Evolutionary conservation across 2,329 filamentous ascomycete genomes (phyloP), one percentile per base, ranked within the genome.

Genomic region (Mycosphaerella arachidis): DNA sequence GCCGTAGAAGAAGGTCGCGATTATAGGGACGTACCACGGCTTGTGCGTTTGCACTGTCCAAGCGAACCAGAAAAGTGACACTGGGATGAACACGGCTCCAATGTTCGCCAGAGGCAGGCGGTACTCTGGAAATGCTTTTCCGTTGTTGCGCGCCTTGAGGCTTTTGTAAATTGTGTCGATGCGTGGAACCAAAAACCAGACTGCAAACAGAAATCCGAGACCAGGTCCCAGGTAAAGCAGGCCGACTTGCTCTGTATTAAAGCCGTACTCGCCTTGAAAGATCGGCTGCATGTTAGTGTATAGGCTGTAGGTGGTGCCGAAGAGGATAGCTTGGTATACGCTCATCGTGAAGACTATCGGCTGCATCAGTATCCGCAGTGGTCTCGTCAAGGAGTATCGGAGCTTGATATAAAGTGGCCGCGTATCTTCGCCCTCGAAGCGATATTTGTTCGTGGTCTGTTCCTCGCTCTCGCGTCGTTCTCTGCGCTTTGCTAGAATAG

Each of bases 231-330:
- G 74, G 61, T 79, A 80, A 3, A 79, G 63, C 0, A 80, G 67
- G 0, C 78, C 78, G 20, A 79, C 77, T 64, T 79, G 73, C 59
- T 78, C 77, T 2, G 77, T 80, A 54, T 66, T 74, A 66, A 80
- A 79, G 58, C 75, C 75, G 60, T 80, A 81, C 9, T 69, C 60
- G 53, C 72, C 74, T 20, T 71, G 65, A 60, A 77, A 80, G 58
- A 80, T 79, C 18, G 74, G 73, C 63, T 79, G 77, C 68, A 80
- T 76, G 62, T 80, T 80, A 8, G 78, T 79, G 68, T 79, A 80
- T 51, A 80, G 74, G 59, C 71, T 74, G 68, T 79, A 80, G 4
- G 77, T 80, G 1, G 77, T 79, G n/a, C 74, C 77, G 58, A 80
- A 79, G 48, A 79, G 71, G 3, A 79, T 67, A 4, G 78, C 77